phyloP scores from a whole-genome alignment of 108 stramenopile genomes.

The Cyclotella choctawhatcheeana region DNA sequence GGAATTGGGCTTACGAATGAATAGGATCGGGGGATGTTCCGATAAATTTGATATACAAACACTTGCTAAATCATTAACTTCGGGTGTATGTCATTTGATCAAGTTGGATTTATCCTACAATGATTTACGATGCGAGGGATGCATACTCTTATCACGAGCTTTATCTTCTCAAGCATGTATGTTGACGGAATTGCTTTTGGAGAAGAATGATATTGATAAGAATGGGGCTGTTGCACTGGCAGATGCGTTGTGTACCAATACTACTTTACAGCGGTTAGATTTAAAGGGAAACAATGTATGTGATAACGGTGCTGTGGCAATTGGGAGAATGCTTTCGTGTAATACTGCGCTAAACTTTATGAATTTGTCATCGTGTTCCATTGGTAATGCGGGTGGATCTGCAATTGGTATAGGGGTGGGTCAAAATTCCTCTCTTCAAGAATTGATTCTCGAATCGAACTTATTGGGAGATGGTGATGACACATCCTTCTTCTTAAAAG shows the following conservation, averaged over 20 bases:
- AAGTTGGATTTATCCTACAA: conserved; percentile 28
- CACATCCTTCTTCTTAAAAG: conserved; percentile 1
- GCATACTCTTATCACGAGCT: conserved; percentile 10
- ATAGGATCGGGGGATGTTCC: conserved; percentile 19
- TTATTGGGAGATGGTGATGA: conserved; percentile 2
- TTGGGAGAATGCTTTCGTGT: conserved; percentile 10
- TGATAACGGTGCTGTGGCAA: conserved; percentile 15
- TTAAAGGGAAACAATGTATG: conserved; percentile 10
- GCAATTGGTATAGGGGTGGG: conserved; percentile 12
- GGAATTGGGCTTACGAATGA: conserved; percentile 14
- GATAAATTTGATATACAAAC: conserved; percentile 19
- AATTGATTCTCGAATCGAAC: conserved; percentile 20
- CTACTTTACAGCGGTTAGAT: not conserved
- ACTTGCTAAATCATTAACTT: conserved; percentile 3
- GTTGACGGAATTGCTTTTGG: conserved; percentile 10
- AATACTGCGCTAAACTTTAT: conserved; percentile 4
- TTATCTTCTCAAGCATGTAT: not conserved
- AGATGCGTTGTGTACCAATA: not conserved
- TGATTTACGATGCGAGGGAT: conserved; percentile 20
- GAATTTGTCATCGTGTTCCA: conserved; percentile 18
- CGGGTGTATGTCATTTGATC: conserved; percentile 9
- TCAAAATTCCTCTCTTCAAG: conserved; percentile 5
- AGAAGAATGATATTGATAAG: conserved; percentile 22
- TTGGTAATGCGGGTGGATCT: conserved; percentile 10
- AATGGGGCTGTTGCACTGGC: conserved; percentile 13